These are phyloP conservation scores for Dissoconium aciculare DNA, from an alignment of 2,329 filamentous ascomycete species.

Conservation along the genomic window DNA sequence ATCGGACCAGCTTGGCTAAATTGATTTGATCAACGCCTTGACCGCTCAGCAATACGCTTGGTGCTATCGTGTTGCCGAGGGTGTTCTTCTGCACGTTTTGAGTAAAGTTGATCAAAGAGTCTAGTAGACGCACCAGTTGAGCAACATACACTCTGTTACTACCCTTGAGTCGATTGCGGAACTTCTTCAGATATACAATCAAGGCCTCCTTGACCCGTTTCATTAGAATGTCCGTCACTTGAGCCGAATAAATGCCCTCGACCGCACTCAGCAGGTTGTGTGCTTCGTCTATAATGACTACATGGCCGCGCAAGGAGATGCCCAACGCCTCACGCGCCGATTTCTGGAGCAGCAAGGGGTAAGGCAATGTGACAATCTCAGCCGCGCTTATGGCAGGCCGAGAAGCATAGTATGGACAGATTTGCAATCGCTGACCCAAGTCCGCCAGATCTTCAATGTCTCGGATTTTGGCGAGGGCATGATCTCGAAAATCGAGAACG, in stretches of 20 bases:
- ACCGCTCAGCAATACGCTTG: constrained; percentile 57
- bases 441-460: constrained; percentile 84
- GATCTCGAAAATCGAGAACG: constrained; percentile 70
- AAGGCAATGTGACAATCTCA: constrained; percentile 76
- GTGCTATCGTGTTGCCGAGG: constrained; percentile 54
- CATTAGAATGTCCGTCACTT: constrained; percentile 59
- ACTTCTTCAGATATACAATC: constrained; percentile 68
- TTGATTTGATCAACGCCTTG: constrained; percentile 95
- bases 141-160: constrained; percentile 85
- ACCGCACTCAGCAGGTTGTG: constrained; percentile 97
- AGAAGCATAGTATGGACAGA: constrained; percentile 96
- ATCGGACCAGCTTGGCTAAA: constrained; percentile 71
- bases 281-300: constrained; percentile 94
- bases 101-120: constrained; percentile 42
- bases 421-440: constrained; percentile 60
- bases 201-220: constrained; percentile 60
- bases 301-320: constrained; percentile 69
- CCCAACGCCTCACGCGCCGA: constrained; percentile 75
- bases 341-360: constrained; percentile 76
- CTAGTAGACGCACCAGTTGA: constrained; percentile 69
- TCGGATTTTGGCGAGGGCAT: constrained; percentile 65
- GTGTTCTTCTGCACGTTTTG: constrained; percentile 18
- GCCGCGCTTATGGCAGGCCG: constrained; percentile 63
- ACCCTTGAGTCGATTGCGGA: constrained; percentile 75
- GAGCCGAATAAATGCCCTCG: constrained; percentile 67